A percentile compares a stretch with the other conserved stretches of the same genome.
These are phyloP conservation scores for Plantago major DNA, from an alignment of 257 asterid genomes.

Conservation along the genomic window DNA sequence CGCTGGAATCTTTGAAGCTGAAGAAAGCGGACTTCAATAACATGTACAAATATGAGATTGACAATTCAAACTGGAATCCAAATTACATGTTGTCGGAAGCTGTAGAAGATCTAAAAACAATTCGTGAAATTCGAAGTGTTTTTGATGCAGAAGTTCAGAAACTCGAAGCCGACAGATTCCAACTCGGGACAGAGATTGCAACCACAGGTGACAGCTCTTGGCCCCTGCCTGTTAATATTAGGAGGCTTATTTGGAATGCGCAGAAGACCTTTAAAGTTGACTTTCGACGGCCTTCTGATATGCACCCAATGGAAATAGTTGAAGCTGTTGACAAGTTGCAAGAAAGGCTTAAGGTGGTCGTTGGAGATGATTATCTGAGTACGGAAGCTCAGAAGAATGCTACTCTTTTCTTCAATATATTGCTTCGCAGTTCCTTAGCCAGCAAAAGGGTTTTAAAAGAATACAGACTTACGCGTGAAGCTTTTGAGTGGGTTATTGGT, in stretches of 20 bases:
- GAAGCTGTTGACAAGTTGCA: conserved; percentile 97
- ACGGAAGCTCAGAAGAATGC: conserved; percentile 98
- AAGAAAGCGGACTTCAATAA: conserved; percentile 61
- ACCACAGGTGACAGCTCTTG: conserved; percentile 88
- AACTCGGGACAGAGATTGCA: conserved; percentile 92
- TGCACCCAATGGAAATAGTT: conserved; percentile 99
- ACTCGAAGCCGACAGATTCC: conserved; percentile 86
- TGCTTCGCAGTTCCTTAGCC: conserved; percentile 94
- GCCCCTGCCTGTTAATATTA: conserved; percentile 93
- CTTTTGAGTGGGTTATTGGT: conserved; percentile 98
- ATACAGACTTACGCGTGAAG: conserved; percentile 87
- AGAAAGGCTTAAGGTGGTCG: conserved; percentile 98
- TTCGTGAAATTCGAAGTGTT: conserved; percentile 91
- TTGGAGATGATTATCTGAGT: conserved; percentile 96
- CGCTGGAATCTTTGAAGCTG: conserved; percentile 83
- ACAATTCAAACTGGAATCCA: conserved; percentile 79
- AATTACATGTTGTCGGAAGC: conserved; percentile 83
- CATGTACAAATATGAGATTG: conserved; percentile 82
- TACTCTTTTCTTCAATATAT: conserved; percentile 89
- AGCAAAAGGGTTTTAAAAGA: conserved; percentile 95
- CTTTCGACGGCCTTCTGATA: conserved; percentile 86
- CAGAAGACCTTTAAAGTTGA: conserved; percentile 95
- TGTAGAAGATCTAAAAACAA: conserved; percentile 81
- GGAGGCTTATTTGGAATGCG: conserved; percentile 85
- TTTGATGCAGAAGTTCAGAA: conserved; percentile 96